phyloP scores from a whole-genome alignment of 2,329 filamentous ascomycete genomes.

The Teratosphaeria viscida region DNA sequence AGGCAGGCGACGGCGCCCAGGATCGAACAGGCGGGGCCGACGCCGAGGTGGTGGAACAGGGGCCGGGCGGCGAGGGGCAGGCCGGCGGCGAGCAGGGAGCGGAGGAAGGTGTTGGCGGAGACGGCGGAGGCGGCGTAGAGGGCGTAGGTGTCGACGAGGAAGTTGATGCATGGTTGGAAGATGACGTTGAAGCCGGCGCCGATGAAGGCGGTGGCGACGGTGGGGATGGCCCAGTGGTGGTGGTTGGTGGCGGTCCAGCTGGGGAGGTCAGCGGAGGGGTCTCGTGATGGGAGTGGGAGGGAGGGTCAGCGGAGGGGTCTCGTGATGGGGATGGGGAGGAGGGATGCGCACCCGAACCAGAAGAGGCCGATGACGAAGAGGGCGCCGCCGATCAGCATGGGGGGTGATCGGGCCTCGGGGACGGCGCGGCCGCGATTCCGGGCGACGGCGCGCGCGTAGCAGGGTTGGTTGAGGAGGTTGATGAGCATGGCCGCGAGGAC shows the following conservation, averaged over 20 bases:
- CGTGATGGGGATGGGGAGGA: not conserved
- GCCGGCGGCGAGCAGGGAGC: slow-evolving; percentile 32
- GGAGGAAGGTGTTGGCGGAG: slow-evolving; percentile 40
- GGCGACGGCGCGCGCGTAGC: slow-evolving; percentile 29
- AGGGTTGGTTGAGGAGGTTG: slow-evolving; percentile 40
- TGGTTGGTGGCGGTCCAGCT: slow-evolving; percentile 29
- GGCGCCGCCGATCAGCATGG: slow-evolving; percentile 36
- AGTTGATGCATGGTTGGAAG: slow-evolving; percentile 41
- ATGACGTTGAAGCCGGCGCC: slow-evolving; percentile 38
- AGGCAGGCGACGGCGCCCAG: slow-evolving; percentile 32
- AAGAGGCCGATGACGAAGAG: slow-evolving; percentile 30
- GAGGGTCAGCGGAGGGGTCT: not conserved
- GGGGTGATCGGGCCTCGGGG: slow-evolving; percentile 31
- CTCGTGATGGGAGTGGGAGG: not conserved
- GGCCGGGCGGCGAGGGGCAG: slow-evolving; percentile 28
- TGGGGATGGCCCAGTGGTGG: slow-evolving; percentile 33
- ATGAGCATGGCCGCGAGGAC: slow-evolving; percentile 31
- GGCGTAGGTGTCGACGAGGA: slow-evolving; percentile 28
- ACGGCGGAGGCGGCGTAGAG: slow-evolving; percentile 40
- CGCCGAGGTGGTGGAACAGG: slow-evolving; percentile 32
- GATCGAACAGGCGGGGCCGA: slow-evolving; percentile 33
- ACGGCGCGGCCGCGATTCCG: slow-evolving; percentile 25
- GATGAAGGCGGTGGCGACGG: slow-evolving; percentile 33
- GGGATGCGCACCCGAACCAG: slow-evolving; percentile 2
- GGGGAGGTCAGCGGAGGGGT: not conserved